Base-by-base conservation (phyloP, 768 basidiomycete species). In the Naematelia aurantialba region DNA sequence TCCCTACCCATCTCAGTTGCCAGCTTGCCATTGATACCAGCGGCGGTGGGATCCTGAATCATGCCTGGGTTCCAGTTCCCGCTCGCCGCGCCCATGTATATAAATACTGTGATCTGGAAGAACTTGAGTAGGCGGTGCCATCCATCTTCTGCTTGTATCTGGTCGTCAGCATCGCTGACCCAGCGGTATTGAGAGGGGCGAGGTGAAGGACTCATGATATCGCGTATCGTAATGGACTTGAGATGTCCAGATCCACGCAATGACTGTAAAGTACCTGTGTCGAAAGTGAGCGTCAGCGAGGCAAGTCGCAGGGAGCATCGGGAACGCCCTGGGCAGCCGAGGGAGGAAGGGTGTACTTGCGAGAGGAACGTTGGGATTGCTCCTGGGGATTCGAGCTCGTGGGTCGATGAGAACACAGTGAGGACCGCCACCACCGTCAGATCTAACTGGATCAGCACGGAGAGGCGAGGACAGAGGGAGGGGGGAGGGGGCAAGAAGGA, bases 361-460 rank as follows among this genome's bases (percentile, higher is more conserved):
- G 67, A 68, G 29, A 71, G 53, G 56, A 68, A 71, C n/a, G 60
- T 49, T 3, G 61, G 59, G 29, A 71, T 68, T 3, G 34, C 22
- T 12, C 21, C 34, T 17, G 67, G 67, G 26, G 50, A 34, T 30
- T 52, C 25, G 13, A 69, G 47, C 45, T 69, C 67, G 51, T 69
- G 61, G 1, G 62, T 66, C 17, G 45, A 53, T 2, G 65, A 63
- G 53, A 72, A 69, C 10, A 67, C 55, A 0, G 65, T 62, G n/a
- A 72, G 47, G 31, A 72, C 70, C 4, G 70, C 70, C 34, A 72
- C 70, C 4, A 72, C 67, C 0, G 62, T 65, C 21, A 72, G 52
- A 54, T 72, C 70, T 72, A 30, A 19, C 13, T 10, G 4, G 4
- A 26, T 55, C 29, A 61, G 52, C 47, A 12, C 26, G 21, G 47